Conservation (phyloP, 257 asterid genomes). For the Scutellaria minor region DNA sequence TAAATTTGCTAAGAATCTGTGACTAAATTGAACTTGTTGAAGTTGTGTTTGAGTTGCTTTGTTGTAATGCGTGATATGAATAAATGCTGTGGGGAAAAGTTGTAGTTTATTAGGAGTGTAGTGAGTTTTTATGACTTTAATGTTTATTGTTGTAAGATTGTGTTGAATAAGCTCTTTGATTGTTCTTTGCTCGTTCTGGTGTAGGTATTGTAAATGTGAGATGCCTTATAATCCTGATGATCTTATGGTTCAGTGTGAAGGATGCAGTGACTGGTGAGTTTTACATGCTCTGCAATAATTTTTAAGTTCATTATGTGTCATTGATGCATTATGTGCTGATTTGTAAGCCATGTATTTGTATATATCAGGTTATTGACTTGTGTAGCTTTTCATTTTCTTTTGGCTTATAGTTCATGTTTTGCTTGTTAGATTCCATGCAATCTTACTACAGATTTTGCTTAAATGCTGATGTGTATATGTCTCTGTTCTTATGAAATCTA, state of each 20-base stretch:
- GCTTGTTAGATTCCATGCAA: background rate
- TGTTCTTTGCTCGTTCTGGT: conserved; percentile 32
- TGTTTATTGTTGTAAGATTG: background rate
- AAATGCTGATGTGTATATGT: no score
- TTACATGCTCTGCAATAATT: conserved; percentile 26
- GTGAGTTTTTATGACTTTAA: background rate
- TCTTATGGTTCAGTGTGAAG: conserved; percentile 96
- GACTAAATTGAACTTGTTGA: conserved; percentile 16
- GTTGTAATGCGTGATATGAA: conserved; percentile 18
- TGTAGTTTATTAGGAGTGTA: background rate
- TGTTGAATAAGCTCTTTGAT: conserved; percentile 10
- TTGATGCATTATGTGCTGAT: background rate
- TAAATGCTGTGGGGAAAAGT: background rate
- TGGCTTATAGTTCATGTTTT: background rate
- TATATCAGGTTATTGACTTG: background rate
- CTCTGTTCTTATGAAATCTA: no score
- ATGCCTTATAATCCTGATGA: conserved; percentile 99
- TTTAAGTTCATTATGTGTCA: conserved; percentile 19
- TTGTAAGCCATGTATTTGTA: background rate
- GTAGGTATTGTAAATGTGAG: conserved; percentile 95
- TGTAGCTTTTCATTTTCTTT: background rate
- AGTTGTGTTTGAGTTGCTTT: conserved; percentile 19
- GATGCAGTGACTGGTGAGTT: conserved; percentile 91
- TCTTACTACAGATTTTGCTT: no score
- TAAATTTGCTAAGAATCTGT: conserved; percentile 5